A percentile compares a stretch with the other conserved stretches of the same genome.
phyloP scores from a whole-genome alignment of 2,329 filamentous ascomycete species.

The Colletotrichum aenigma region DNA sequence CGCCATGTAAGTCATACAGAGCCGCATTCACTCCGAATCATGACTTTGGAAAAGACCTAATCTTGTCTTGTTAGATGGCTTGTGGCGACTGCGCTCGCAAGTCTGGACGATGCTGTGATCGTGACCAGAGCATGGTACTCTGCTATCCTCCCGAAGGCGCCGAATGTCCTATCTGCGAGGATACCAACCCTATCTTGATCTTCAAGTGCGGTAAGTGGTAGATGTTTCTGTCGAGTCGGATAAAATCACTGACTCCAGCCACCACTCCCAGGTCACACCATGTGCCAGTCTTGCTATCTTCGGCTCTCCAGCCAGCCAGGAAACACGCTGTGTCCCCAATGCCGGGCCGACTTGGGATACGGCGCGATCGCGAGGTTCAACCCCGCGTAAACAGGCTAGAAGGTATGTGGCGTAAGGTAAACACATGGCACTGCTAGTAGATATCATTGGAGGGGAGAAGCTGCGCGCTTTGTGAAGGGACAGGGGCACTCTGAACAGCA shows the following conservation, averaged over 20 bases:
- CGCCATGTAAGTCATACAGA: neutral
- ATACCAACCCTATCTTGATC: neutral
- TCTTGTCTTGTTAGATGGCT: neutral
- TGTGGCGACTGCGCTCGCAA: neutral
- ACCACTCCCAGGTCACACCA: neutral
- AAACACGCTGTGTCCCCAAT: neutral
- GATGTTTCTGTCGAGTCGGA: neutral
- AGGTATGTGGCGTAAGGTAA: neutral
- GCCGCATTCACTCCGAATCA: too few species aligned
- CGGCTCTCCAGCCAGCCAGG: neutral
- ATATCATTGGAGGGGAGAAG: neutral
- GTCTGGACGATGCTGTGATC: neutral
- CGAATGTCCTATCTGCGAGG: neutral
- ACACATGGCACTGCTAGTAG: neutral
- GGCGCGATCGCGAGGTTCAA: neutral
- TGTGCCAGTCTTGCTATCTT: neutral
- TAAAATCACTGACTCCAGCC: neutral
- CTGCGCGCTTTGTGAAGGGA: neutral
- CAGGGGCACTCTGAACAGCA: neutral
- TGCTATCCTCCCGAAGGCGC: neutral
- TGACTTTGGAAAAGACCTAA: neutral
- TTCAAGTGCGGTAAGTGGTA: neutral
- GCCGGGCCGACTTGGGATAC: neutral
- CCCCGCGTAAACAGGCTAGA: neutral
- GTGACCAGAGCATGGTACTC: neutral